Evolutionary conservation across 2,329 filamentous ascomycete genomes (phyloP).

Genomic region (Diaporthe sp.): DNA sequence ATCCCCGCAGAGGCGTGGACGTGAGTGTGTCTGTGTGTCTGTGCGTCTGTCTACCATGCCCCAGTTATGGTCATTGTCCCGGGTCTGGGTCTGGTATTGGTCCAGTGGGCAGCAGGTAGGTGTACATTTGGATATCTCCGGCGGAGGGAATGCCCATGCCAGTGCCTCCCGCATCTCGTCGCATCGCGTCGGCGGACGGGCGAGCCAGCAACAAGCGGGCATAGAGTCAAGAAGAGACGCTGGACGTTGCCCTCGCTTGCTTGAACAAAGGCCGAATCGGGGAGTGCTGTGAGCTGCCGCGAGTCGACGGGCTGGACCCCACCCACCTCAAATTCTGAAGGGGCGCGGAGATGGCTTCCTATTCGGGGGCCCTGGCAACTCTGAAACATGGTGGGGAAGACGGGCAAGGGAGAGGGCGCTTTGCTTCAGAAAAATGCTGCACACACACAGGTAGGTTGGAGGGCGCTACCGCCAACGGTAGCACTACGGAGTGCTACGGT

Average conservation of each 20-base stretch:
- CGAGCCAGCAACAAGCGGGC: slow-evolving; percentile 3
- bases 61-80: not conserved
- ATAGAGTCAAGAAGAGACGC: not conserved
- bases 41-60: not conserved
- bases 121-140: not conserved
- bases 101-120: not conserved
- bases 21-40: not conserved
- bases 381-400: slow-evolving; percentile 61
- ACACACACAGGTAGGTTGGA: slow-evolving; percentile 43
- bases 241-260: slow-evolving; percentile 24
- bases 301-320: slow-evolving; percentile 33
- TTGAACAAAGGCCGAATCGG: slow-evolving; percentile 36
- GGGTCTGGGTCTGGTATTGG: not conserved
- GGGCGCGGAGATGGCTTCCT: slow-evolving; percentile 23
- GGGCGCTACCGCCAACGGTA: slow-evolving; percentile 22
- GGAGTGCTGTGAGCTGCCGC: slow-evolving; percentile 31
- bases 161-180: slow-evolving; percentile 5
- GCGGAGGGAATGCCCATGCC: not conserved
- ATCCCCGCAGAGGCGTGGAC: not conserved
- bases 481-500: slow-evolving; percentile 16
- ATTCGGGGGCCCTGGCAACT: slow-evolving; percentile 50
- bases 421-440: slow-evolving; percentile 59
- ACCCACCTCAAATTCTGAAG: slow-evolving; percentile 45
- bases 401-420: slow-evolving; percentile 49
- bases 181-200: slow-evolving; percentile 18